Percentiles rank a stretch among this genome's conserved stretches.
These are phyloP conservation scores for Teratosphaeria zuluensis DNA, from an alignment of 2,329 filamentous ascomycete genomes.

Conservation along the genomic window DNA sequence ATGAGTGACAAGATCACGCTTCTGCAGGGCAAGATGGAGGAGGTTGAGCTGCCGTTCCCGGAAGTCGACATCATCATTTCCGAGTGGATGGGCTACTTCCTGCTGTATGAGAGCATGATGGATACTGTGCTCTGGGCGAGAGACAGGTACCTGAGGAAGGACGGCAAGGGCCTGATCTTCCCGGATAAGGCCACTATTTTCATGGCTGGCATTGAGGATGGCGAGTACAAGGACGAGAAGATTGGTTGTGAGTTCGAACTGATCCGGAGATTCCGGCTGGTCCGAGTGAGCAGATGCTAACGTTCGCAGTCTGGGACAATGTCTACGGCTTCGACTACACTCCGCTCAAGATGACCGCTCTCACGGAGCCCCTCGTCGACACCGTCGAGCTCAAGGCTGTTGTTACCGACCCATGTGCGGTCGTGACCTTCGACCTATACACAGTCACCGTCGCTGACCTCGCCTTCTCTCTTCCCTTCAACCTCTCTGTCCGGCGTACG, in stretches of 20 bases:
- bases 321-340: conserved; percentile 97
- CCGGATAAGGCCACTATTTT: conserved; percentile 98
- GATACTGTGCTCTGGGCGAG: conserved; percentile 96
- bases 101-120: conserved; percentile 97
- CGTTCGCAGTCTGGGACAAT: conserved; percentile 82
- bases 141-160: conserved; percentile 78
- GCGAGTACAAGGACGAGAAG: conserved; percentile 99
- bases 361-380: conserved; percentile 93
- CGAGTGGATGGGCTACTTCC: conserved; percentile 99
- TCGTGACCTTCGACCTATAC: conserved; percentile 88
- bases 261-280: background rate
- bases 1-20: conserved; percentile 94
- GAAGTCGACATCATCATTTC: conserved; percentile 99
- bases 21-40: conserved; percentile 99
- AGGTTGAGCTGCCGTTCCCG: conserved; percentile 83
- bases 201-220: conserved; percentile 93
- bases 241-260: conserved; percentile 71
- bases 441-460: conserved; percentile 82
- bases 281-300: background rate
- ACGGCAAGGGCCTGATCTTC: conserved; percentile 73
- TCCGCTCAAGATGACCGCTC: conserved; percentile 83
- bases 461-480: conserved; percentile 71
- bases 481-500: conserved; percentile 66
- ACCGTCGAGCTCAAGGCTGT: conserved; percentile 96
- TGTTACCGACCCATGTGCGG: conserved; percentile 77